Base-by-base conservation (phyloP, 2,329 filamentous ascomycete species). In the Parastagonospora avenae region DNA sequence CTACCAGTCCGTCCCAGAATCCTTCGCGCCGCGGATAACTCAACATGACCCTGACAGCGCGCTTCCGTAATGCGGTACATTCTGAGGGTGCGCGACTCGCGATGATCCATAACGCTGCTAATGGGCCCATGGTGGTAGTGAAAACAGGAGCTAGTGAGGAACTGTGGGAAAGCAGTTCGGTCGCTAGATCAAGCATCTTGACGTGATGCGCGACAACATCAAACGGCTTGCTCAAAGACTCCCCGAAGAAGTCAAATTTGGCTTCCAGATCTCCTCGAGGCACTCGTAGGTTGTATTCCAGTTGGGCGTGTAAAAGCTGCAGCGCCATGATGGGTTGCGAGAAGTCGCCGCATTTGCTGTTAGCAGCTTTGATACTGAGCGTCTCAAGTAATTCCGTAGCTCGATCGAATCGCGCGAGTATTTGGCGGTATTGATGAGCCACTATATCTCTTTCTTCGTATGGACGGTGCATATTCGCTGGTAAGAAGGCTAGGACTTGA, bases 1-100 rank as follows among this genome's bases (percentile, higher is more conserved):
- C 87, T 82, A 90, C 65, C 79, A 89, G 1, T 82, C 86, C 63
- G 83, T 79, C 37, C 72, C 76, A 67, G 85, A 89, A 2, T 73
- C 81, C 15, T 65, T 71, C 15, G 80, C 84, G 57, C 6, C 69
- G 47, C 2, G 70, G 67, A 42, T 64, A 62, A 14, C 59, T 52
- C 4, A 68, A 37, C 51, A 72, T 60, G 16, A 71, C 44, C 0
- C 48, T 51, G 8, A 70, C 55, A 5, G 69, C 66, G 31, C 55
- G 59, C 3, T 59, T 63, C 8, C 69, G 66, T 4, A 69, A 42
- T 2, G 48, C 43, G 12, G 49, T 46, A 29, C 58, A 64, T 1
- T 51, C 40, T 2, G 66, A 59, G 10, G 57, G 59, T 4, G 63
- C 60, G 12, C 61, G 60, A 1, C 56, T 53, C 10, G 59, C 54